Evolutionary conservation across 2,329 filamentous ascomycete species (phyloP).

Genomic region (Fragosphaeria purpurea): DNA sequence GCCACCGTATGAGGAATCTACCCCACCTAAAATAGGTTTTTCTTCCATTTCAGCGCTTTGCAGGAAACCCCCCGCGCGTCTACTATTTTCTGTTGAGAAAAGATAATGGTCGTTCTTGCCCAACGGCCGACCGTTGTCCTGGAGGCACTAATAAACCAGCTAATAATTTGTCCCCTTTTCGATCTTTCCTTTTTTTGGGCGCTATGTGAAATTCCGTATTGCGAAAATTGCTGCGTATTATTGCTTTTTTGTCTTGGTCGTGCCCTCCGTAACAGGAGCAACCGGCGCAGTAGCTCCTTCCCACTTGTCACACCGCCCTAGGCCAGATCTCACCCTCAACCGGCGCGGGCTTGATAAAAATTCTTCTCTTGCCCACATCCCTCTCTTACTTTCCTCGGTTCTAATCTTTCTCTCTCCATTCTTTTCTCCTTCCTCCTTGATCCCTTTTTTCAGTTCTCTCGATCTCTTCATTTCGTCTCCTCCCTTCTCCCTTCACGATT

Average conservation of each 20-base stretch:
- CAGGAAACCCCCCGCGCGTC: too few species aligned
- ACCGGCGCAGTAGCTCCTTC: conserved; percentile 1
- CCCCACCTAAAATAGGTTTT: too few species aligned
- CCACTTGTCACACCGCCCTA: conserved; percentile 12
- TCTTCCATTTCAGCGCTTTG: too few species aligned
- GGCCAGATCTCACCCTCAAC: too few species aligned
- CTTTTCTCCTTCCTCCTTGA: conserved; percentile 8
- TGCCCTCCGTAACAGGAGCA: conserved; percentile 5
- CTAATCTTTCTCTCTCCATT: conserved; percentile 6
- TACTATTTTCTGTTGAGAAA: background rate
- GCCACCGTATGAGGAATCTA: too few species aligned
- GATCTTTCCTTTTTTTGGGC: background rate
- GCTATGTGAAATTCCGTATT: conserved; percentile 3
- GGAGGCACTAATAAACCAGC: too few species aligned
- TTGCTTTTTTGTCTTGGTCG: background rate
- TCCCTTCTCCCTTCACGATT: background rate
- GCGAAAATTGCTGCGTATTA: background rate
- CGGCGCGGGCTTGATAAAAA: conserved; percentile 2
- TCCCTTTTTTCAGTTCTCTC: conserved; percentile 1
- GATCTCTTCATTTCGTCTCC: background rate
- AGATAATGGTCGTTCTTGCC: background rate
- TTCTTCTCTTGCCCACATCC: conserved; percentile 2
- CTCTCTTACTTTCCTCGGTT: background rate
- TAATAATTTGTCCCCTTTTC: too few species aligned
- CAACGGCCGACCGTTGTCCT: conserved; percentile 5